phyloP scores from a whole-genome alignment of 2,329 filamentous ascomycete species.

The Xylaria sp. region DNA sequence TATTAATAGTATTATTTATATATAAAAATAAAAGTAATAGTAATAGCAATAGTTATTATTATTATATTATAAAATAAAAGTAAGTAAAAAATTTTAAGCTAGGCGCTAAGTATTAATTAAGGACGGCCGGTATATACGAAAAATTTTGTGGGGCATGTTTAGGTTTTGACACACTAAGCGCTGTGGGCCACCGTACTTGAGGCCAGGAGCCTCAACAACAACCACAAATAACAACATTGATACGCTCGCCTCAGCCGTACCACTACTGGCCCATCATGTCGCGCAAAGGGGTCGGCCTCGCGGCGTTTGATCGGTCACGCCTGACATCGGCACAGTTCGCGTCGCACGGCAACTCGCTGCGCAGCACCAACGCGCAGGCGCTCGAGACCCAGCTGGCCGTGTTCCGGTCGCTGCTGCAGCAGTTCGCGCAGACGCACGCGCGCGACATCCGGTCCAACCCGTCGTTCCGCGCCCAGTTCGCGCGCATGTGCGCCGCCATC shows the following conservation, averaged over 20 bases:
- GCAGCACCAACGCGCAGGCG: slow-evolving; percentile 80
- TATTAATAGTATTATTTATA: too few relatives aligned
- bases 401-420: slow-evolving; percentile 92
- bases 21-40: too few relatives aligned
- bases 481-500: slow-evolving; percentile 96
- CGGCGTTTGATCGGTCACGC: slow-evolving; percentile 84
- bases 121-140: too few relatives aligned
- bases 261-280: slow-evolving; percentile 55
- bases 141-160: too few relatives aligned
- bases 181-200: too few relatives aligned
- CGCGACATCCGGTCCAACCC: slow-evolving; percentile 96
- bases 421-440: slow-evolving; percentile 92
- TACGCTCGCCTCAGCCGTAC: too few relatives aligned
- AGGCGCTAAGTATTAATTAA: too few relatives aligned
- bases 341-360: slow-evolving; percentile 85
- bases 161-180: too few relatives aligned
- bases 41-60: too few relatives aligned
- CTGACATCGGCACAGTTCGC: slow-evolving; percentile 90
- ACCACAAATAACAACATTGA: neutral
- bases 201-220: neutral
- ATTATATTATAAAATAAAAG: too few relatives aligned
- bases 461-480: slow-evolving; percentile 93
- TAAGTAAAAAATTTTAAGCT: too few relatives aligned
- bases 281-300: slow-evolving; percentile 86
- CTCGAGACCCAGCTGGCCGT: slow-evolving; percentile 93